Evolutionary conservation across 306 rosid genomes (phyloP).

Genomic region (Inga oerstediana): DNA sequence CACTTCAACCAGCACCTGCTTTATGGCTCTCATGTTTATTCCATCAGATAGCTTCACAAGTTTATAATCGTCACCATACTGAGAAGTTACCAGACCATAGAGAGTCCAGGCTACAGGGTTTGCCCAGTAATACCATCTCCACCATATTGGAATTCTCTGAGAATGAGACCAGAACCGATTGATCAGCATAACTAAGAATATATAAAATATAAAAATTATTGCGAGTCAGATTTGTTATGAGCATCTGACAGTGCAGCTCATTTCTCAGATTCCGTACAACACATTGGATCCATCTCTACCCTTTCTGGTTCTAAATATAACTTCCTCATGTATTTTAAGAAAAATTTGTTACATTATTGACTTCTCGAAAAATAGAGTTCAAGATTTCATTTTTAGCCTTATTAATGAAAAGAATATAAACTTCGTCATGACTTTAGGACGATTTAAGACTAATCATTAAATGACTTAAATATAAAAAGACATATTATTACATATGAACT

Average conservation of each 20-base stretch:
- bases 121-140: constrained; percentile 99
- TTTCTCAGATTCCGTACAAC: not conserved
- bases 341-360: no score
- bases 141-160: constrained; percentile 99
- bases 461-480: no score
- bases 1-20: constrained; percentile 53
- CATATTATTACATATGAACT: no score
- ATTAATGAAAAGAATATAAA: not conserved
- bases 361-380: no score
- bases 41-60: constrained; percentile 77
- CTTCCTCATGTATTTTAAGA: no score
- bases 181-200: not conserved
- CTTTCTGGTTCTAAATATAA: no score
- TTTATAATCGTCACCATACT: constrained; percentile 67
- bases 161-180: constrained; percentile 23
- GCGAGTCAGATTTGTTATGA: not conserved
- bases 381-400: no score
- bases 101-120: constrained; percentile 95
- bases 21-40: constrained; percentile 37
- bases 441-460: not conserved
- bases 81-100: constrained; percentile 87
- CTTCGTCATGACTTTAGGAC: not conserved
- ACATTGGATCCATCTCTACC: not conserved
- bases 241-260: not conserved
- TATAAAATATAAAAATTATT: not conserved